Conservation (phyloP, 306 rosid species). For the Cucumis melo region DNA sequence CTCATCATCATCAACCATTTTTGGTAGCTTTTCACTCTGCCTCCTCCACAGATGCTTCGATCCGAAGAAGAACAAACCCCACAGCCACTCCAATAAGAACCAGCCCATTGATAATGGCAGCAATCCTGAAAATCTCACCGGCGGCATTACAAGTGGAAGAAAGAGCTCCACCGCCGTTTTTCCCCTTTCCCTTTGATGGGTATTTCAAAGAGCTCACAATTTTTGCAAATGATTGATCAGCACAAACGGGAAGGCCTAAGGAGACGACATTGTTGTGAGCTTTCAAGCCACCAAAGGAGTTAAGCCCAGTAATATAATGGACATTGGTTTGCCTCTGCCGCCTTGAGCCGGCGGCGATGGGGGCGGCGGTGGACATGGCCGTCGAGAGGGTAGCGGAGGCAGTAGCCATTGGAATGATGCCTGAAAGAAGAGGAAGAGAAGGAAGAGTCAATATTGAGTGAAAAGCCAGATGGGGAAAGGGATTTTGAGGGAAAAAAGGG, state of each 20-base stretch:
- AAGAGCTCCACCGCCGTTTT: slow-evolving; percentile 39
- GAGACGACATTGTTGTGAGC: slow-evolving; percentile 45
- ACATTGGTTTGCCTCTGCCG: slow-evolving; percentile 21
- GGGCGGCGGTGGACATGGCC: slow-evolving; percentile 32
- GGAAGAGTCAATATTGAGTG: neutral
- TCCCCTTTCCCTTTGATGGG: slow-evolving; percentile 26
- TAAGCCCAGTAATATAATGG: slow-evolving; percentile 34
- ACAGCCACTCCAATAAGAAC: slow-evolving; percentile 70
- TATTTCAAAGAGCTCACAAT: slow-evolving; percentile 45
- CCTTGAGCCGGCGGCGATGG: slow-evolving; percentile 12
- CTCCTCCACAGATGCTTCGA: slow-evolving; percentile 63
- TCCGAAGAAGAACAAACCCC: slow-evolving; percentile 76
- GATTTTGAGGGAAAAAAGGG: neutral
- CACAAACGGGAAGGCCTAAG: slow-evolving; percentile 30
- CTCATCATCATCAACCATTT: neutral
- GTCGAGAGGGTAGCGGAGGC: slow-evolving; percentile 42
- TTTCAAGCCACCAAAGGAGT: slow-evolving; percentile 47
- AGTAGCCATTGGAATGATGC: slow-evolving; percentile 27
- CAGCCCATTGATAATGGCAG: slow-evolving; percentile 53
- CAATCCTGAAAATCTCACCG: slow-evolving; percentile 73
- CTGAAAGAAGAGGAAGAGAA: slow-evolving; percentile 13
- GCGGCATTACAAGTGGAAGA: slow-evolving; percentile 63
- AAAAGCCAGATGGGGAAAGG: neutral
- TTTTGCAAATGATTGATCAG: slow-evolving; percentile 56
- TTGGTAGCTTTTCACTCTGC: slow-evolving; percentile 19